Evolutionary conservation across 2,329 filamentous ascomycete genomes (phyloP), one percentile per base, ranked within the genome.

Genomic region (Paracamarosporium sp.): DNA sequence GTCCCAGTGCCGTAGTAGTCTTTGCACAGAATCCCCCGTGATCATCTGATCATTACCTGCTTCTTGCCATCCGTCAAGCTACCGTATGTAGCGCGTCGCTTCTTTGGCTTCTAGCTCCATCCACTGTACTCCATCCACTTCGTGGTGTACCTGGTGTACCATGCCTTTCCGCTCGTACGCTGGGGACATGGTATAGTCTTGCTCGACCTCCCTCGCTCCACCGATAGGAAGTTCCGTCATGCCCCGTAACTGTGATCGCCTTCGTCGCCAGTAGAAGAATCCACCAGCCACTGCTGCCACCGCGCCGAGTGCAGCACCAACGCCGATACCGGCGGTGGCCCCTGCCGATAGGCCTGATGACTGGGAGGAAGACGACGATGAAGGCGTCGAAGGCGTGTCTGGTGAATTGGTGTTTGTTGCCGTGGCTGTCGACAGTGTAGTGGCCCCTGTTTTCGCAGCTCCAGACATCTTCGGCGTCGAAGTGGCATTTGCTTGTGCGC

Each of bases 31-130:
- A 40, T 22, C 17, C 17, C 36, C 12, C 4, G 36, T 9, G 30
- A 13, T 4, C 8, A 9, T 13, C 13, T 13, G 9, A 31, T 2
- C 36, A 40, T 40, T 22, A 22, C 17, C 36, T 17, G 20, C 2
- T 20, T 40, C 20, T 40, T 43, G 27, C 4, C 22, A 2, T n/a
- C n/a, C 22, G 9, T 12, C 11, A 25, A 43, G 13, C 13, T 43
- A 38, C 22, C 31, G 31, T 6, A 27, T 11, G 12, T 28, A 40
- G 15, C 33, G 22, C 47, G 7, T 28, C 22, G 24, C 24, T 17
- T 50, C 47, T 17, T 50, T 50, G 13, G 31, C 47, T 15, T 38
- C 47, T 33, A 50, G 33, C 33, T 50, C 47, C 47, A 50, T 20
- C 47, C 31, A 38, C 15, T 27, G 33, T 24, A 38, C 47, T 17